Evolutionary conservation across 768 basidiomycete genomes (phyloP), one percentile per base, ranked within the genome.

Genomic region (Candolleomyces aberdarensis): DNA sequence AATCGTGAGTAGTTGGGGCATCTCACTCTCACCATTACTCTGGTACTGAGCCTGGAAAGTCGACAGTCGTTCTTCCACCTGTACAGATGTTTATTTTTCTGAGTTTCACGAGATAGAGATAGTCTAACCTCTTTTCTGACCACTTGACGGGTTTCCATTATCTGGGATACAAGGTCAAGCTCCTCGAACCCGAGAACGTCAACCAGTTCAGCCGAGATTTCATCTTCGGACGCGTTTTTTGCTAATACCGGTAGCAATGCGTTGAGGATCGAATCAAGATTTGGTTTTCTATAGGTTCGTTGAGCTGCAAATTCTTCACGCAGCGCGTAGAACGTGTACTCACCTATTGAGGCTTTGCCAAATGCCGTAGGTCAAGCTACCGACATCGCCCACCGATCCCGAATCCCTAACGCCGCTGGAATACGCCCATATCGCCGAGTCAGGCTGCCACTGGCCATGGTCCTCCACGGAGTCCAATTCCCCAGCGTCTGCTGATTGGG

Each of bases 151-250:
- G 85, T 78, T 17, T 76, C 69, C 1, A 97, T 72, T 29, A 97
- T 80, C 46, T 90, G 83, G 74, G 83, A 83, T 8, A 89, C 85
- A 39, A 94, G 75, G 29, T 92, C 92, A 52, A 98, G 85, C 17
- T 89, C 83, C 54, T 96, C 91, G 70, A 88, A 92, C 2, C 95
- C 96, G 51, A 96, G 71, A 10, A 92, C 75, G 62, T 97, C 95
- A 8, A 83, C 84, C 10, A 98, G 71, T 65, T 92, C 89, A 29
- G 76, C 83, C 29, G 92, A 90, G 32, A 97, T 89, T 20, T 83
- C 85, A 32, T 94, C 91, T 64, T 89, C 80, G 5, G 77, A 74
- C 43, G 76, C 77, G 22, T 74, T 64, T 6, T 84, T 85, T 1
- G 80, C 78, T 15, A 92, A 73, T 40, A 83, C 71, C 9, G 67